These are phyloP conservation scores for Lipomyces oligophaga DNA, from an alignment of 805 yeast species.

Conservation along the genomic window DNA sequence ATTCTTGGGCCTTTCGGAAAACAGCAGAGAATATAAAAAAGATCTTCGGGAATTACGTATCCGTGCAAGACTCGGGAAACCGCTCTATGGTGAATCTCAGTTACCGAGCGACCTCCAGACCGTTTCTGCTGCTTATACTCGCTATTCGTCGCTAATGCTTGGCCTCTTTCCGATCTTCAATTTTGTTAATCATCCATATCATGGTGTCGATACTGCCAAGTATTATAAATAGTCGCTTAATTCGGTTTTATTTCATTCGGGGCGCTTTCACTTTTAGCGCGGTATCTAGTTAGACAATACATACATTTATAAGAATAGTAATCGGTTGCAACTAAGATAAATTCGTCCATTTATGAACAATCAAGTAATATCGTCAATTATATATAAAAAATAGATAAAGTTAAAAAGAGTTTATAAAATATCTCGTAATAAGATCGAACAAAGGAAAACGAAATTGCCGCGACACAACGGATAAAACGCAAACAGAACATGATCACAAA, in stretches of 20 bases:
- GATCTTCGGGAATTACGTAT: constrained; percentile 73
- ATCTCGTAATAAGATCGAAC: no score
- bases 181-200: constrained; percentile 74
- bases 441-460: no score
- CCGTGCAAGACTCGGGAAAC: constrained; percentile 57
- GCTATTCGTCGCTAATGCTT: constrained; percentile 57
- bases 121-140: constrained; percentile 72
- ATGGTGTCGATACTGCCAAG: constrained; percentile 54
- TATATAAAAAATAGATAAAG: no score
- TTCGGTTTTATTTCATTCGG: not conserved
- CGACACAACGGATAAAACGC: no score
- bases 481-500: no score
- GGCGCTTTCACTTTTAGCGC: no score
- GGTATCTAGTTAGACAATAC: no score
- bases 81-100: constrained; percentile 63
- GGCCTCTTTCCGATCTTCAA: constrained; percentile 79
- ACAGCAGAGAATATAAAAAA: constrained; percentile 60
- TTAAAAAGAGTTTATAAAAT: no score
- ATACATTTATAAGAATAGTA: no score
- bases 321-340: no score
- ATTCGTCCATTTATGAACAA: no score
- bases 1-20: constrained; percentile 76
- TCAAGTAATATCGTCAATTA: no score
- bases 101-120: constrained; percentile 68
- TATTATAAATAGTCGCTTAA: constrained; percentile 9